These are phyloP conservation scores for Melanomma pulvis-pyrius DNA, from an alignment of 495 filamentous ascomycete genomes.

Conservation along the genomic window DNA sequence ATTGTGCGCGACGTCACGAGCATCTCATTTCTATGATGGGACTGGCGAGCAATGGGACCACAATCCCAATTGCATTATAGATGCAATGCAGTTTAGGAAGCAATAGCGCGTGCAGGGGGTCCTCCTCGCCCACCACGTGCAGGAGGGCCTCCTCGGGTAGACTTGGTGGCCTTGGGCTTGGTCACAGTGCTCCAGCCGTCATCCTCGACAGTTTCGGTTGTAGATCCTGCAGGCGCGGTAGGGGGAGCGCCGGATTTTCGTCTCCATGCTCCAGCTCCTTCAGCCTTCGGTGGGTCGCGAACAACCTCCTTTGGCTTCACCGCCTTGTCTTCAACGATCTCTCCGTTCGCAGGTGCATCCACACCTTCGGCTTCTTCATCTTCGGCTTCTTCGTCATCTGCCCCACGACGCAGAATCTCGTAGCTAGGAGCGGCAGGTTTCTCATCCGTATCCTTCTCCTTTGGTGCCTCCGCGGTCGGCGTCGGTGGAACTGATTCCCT, in stretches of 20 bases:
- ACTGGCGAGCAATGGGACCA: background rate
- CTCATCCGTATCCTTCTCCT: constrained; percentile 44
- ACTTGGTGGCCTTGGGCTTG: constrained; percentile 12
- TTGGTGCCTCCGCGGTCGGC: constrained; percentile 31
- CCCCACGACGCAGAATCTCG: constrained; percentile 44
- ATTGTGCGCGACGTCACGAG: constrained; percentile 16
- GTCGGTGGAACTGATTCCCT: constrained; percentile 30
- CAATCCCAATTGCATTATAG: background rate
- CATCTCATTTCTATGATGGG: constrained; percentile 4
- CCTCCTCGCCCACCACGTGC: constrained; percentile 18
- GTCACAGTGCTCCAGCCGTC: constrained; percentile 41
- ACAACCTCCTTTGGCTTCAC: constrained; percentile 47
- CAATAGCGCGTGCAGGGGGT: constrained; percentile 26
- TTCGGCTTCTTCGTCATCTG: constrained; percentile 39
- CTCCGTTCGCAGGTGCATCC: constrained; percentile 44
- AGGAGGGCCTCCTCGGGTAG: background rate
- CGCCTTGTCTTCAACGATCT: constrained; percentile 44
- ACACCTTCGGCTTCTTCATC: constrained; percentile 36
- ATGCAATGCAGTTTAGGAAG: constrained; percentile 23
- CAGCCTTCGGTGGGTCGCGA: constrained; percentile 28
- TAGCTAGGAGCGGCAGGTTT: constrained; percentile 35
- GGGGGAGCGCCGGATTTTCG: constrained; percentile 32
- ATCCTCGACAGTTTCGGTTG: constrained; percentile 30
- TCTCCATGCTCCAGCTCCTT: constrained; percentile 32
- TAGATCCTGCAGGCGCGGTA: constrained; percentile 19